Evolutionary conservation across 2,329 filamentous ascomycete genomes (phyloP).

Genomic region (Didymella sp.): DNA sequence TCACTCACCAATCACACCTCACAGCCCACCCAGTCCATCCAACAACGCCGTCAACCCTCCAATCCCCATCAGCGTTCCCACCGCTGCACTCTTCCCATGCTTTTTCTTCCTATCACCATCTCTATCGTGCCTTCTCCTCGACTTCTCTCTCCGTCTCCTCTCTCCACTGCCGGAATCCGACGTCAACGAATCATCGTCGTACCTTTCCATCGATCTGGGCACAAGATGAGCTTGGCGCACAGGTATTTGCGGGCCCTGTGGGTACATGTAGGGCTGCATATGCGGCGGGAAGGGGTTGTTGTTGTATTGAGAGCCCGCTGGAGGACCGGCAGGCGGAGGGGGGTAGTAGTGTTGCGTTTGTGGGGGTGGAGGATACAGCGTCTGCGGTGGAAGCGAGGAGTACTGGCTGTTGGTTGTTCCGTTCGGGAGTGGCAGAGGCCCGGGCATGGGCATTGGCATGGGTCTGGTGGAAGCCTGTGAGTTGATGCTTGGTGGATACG

Average conservation of each 20-base stretch:
- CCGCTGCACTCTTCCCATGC: conserved; percentile 35
- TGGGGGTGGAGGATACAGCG: conserved; percentile 10
- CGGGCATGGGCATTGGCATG: conserved; percentile 18
- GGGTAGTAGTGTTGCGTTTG: conserved; percentile 9
- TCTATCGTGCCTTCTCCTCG: conserved; percentile 16
- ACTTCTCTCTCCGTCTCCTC: conserved; percentile 26
- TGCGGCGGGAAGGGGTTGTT: conserved; percentile 10
- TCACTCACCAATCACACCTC: neutral
- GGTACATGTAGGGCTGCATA: conserved; percentile 16
- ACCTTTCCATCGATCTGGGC: conserved; percentile 11
- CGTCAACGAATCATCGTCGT: conserved; percentile 29
- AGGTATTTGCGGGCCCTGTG: conserved; percentile 24
- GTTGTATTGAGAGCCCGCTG: conserved; percentile 1
- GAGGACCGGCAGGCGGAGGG: conserved; percentile 8
- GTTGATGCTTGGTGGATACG: conserved; percentile 17
- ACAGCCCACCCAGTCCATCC: conserved; percentile 43
- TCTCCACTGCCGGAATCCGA: conserved; percentile 36
- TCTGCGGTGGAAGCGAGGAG: conserved; percentile 15
- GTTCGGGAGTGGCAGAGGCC: conserved; percentile 3
- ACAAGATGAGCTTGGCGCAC: conserved; percentile 24
- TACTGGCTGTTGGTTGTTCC: conserved; percentile 9
- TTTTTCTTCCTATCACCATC: conserved; percentile 29
- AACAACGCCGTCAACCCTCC: conserved; percentile 49
- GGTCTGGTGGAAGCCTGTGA: conserved; percentile 27
- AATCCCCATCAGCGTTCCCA: conserved; percentile 46